Evolutionary conservation across 169 alveolate species (phyloP), one percentile per base, ranked within the genome.

Genomic region (Amoebophrya sp.): DNA sequence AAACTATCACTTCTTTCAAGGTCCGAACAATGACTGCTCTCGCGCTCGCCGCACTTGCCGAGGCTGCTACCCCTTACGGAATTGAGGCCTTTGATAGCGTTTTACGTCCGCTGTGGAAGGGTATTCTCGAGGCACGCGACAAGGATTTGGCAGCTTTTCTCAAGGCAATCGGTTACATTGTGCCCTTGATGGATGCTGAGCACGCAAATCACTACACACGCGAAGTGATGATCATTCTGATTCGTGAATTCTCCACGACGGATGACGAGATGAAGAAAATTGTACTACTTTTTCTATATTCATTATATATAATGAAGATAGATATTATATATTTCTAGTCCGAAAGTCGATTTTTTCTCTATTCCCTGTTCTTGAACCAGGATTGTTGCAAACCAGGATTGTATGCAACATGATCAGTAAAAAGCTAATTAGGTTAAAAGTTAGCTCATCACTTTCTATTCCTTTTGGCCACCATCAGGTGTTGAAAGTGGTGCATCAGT

Each of bases 1-100:
- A 40, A 40, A 29, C 47, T 90, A 3, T 6, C 24, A 14, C 33
- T n/a, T 78, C 24, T n/a, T n/a, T 33, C 90, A 97, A 98, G 95
- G 99, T 99, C 29, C 97, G 99, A 94, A 98, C 99, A 33, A 98
- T 98, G 93, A 98, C 99, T 0, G 99, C 99, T 14, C 94, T 99
- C 91, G 99, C 99, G 2, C 93, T 99, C 90, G 99, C 99, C 0
- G 99, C 99, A 12, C 94, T 99, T 92, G 99, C 99, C 0, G 99
- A 99, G 94, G 99, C 99, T 0, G 96, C 99, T 18, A 97, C 98
- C 90, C 99, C 99, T 18, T 99, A 98, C 95, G 99, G 99, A 89
- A 99, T 99, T 36, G 99, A 99, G 94, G 99, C 99, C 91, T 99
- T 98, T 94, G 99, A 98, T 54, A 94, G 97, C 78, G 99, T 98